Evolutionary conservation across 352 stramenopile genomes (phyloP), one percentile per base, ranked within the genome.

Genomic region (Globisporangium megalacanthum): DNA sequence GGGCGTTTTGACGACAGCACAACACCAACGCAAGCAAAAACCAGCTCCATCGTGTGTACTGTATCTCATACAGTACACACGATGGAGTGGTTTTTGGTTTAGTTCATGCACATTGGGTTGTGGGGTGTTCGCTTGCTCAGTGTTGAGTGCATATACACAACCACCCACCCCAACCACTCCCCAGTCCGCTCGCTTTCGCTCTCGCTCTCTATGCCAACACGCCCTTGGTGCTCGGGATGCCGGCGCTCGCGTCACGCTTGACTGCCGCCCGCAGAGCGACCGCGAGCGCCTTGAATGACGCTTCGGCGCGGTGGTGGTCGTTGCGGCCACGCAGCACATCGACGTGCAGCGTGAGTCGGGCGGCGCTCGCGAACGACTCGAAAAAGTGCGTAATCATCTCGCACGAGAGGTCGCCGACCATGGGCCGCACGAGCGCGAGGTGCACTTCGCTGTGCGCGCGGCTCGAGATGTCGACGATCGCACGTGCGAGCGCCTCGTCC

Each of bases 381-480:
- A 98, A 83, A 54, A 96, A 93, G 71, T 98, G 95, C 60, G 92
- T 88, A 49, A 98, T 82, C 95, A 98, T 98, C 73, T 98, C 94
- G 54, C 83, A 94, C 60, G 86, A 94, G 46, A 98, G 59, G 59
- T 90, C 76, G 60, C 85, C 80, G 33, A 96, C 83, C 59, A 69
- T 97, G 51, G 94, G 85, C 20, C 87, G 79, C 49, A 81, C 66
- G 41, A 97, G 68, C 49, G 92, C 72, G 48, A 98, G 68, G 63
- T 97, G 79, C 49, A 97, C 83, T 46, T 88, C 87, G 59, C 93
- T 88, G 69, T 92, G 95, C 19, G 92, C 89, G 52, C 93, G 89
- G 70, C 96, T 98, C 52, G 86, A 97, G 29, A 98, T 93, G 76
- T 98, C 95, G 57, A 98, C 90, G 17, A 97, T 91, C 6, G 93